A percentile compares a stretch with the other conserved stretches of the same genome.
phyloP scores from a whole-genome alignment of 345 rosid genomes.

The Gossypioides kirkii region DNA sequence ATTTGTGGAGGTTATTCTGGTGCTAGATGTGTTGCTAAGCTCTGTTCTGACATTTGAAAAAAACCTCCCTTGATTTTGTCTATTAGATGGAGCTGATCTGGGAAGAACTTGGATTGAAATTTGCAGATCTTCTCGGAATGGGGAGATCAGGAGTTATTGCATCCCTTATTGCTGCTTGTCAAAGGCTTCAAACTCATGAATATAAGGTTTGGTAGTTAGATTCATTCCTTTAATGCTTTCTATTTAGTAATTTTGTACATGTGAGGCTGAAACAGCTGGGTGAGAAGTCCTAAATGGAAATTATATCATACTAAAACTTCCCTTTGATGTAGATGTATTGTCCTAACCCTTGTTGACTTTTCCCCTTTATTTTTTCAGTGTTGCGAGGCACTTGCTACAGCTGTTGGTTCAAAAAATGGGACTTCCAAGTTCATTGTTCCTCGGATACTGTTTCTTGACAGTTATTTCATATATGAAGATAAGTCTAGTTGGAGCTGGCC shows the following conservation, averaged over 20 bases:
- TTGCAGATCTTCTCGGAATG: slow-evolving; percentile 70
- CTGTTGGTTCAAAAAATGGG: slow-evolving; percentile 53
- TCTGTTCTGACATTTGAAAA: background rate
- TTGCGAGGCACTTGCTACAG: slow-evolving; percentile 72
- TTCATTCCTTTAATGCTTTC: slow-evolving; percentile 1
- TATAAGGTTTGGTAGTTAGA: slow-evolving; percentile 43
- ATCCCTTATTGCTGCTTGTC: slow-evolving; percentile 63
- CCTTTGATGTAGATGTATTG: background rate
- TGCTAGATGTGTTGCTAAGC: background rate
- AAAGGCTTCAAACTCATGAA: slow-evolving; percentile 64
- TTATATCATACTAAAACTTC: background rate
- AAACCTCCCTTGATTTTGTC: slow-evolving; percentile 17
- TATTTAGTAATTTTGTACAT: background rate
- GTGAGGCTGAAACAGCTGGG: background rate
- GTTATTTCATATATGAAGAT: slow-evolving; percentile 56
- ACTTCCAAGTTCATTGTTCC: slow-evolving; percentile 55
- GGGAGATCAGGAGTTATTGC: slow-evolving; percentile 90
- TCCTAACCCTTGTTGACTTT: slow-evolving; percentile 4
- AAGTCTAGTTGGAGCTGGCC: slow-evolving; percentile 79
- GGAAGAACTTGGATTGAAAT: slow-evolving; percentile 58
- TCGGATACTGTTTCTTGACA: slow-evolving; percentile 72
- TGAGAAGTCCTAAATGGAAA: background rate
- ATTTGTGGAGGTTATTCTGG: background rate
- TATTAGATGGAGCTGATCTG: slow-evolving; percentile 66
- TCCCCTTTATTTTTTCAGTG: slow-evolving; percentile 48